A percentile compares a stretch with the other conserved stretches of the same genome.
Conservation (phyloP, 2,329 filamentous ascomycete species). For the Lasiodiplodia gonubiensis region DNA sequence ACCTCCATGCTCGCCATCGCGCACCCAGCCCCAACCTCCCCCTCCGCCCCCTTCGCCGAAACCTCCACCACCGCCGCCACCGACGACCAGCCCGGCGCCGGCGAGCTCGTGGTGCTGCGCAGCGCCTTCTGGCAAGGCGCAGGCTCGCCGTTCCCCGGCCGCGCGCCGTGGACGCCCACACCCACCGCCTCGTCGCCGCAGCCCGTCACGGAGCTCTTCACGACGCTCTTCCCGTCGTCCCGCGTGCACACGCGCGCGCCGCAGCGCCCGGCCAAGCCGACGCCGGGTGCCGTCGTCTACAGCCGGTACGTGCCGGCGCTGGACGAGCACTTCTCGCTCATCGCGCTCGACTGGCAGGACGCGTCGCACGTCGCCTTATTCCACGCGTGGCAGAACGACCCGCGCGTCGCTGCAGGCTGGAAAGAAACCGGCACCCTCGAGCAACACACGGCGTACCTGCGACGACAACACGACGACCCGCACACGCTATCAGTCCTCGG, state of each 20-base stretch:
- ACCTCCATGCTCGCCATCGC: slow-evolving; percentile 39
- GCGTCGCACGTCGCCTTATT: slow-evolving; percentile 71
- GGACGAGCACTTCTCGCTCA: slow-evolving; percentile 76
- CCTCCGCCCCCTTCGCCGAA: neutral
- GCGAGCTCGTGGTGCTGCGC: slow-evolving; percentile 57
- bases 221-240: slow-evolving; percentile 54
- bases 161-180: slow-evolving; percentile 46
- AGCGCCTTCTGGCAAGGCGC: slow-evolving; percentile 56
- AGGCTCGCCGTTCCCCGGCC: slow-evolving; percentile 49
- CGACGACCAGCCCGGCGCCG: slow-evolving; percentile 37
- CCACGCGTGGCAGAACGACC: slow-evolving; percentile 83
- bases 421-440: slow-evolving; percentile 78
- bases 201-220: slow-evolving; percentile 47
- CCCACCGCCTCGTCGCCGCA: slow-evolving; percentile 42
- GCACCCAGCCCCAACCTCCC: slow-evolving; percentile 43
- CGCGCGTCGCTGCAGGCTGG: slow-evolving; percentile 79
- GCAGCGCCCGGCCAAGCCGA: slow-evolving; percentile 72
- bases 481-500: slow-evolving; percentile 74
- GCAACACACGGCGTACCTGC: slow-evolving; percentile 74
- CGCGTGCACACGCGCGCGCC: slow-evolving; percentile 70
- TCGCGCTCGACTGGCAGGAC: slow-evolving; percentile 72
- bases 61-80: slow-evolving; percentile 35
- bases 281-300: slow-evolving; percentile 73
- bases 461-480: slow-evolving; percentile 70
- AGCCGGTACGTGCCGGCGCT: slow-evolving; percentile 80